phyloP scores from a whole-genome alignment of 305 asterid genomes.

The Solanum aculeatissimum region DNA sequence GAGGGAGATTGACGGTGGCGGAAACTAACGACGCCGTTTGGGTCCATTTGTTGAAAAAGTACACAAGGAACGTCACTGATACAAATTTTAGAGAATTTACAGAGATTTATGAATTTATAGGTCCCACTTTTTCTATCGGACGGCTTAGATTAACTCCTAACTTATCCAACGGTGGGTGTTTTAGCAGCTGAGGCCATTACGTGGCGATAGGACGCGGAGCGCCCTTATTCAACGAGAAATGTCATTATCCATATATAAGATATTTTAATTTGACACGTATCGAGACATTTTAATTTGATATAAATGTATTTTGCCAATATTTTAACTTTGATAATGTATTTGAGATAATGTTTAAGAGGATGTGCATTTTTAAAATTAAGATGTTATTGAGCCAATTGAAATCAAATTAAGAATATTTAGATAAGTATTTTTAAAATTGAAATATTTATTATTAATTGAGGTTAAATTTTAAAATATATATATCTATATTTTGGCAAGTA shows the following conservation, averaged over 20 bases:
- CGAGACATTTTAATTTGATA: too few species aligned
- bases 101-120: background rate
- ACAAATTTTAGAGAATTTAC: background rate
- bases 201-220: background rate
- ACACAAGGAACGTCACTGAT: background rate
- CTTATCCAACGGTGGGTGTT: background rate
- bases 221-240: background rate
- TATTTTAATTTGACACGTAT: too few species aligned
- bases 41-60: constrained; percentile 20
- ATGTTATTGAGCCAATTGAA: background rate
- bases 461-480: too few species aligned
- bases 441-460: background rate
- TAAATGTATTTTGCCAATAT: too few species aligned
- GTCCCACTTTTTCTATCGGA: background rate
- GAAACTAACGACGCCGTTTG: constrained; percentile 19
- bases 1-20: constrained; percentile 56
- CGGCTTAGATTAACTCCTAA: background rate
- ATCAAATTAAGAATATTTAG: background rate
- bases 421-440: background rate
- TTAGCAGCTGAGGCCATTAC: background rate
- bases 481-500: too few species aligned
- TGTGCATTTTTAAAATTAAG: background rate
- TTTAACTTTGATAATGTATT: background rate
- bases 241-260: background rate
- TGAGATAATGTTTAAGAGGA: background rate